Base-by-base conservation (phyloP, 371 early-diverging fungal genomes). In the Haplosporangium sp. region DNA sequence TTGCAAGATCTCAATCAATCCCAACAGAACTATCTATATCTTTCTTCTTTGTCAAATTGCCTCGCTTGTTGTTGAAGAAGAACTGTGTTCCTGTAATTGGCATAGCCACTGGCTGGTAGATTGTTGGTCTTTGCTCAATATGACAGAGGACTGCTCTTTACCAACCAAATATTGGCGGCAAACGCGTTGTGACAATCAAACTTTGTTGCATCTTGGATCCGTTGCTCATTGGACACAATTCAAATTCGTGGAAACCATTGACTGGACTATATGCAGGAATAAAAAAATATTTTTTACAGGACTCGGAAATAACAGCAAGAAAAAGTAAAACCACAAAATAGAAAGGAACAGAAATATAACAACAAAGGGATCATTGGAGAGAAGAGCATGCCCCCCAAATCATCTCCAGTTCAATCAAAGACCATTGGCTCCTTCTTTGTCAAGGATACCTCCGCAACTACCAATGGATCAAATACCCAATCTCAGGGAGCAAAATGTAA, bases 361-460 rank as follows among this genome's bases (percentile, higher is more conserved):
- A 50, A 7, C n/a, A 50, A 65, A 55, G 37, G 53, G 65, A 53
- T 64, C 65, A 52, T 50, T 42, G 15, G 19, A 11, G 38, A 37
- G 56, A n/a, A 39, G 60, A 60, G 60, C 42, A 65, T 65, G 65
- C 65, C 65, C 19, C 65, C 65, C 53, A 65, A 65, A 17, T 55
- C 65, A 65, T 65, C 65, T 34, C 56, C 65, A 56, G 55, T 56
- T 2, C 27, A 40, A 44, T 40, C 65, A 55, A 65, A 55, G 35
- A 65, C 65, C 42, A 55, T 65, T 38, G 52, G 55, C 4, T 55
- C 53, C 40, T 65, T 65, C 65, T 65, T 65, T 56, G 45, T 40
- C 19, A 65, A 42, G n/a, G 55, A 55, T 27, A 17, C 34, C 55
- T 27, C 59, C 1, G 1, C 63, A 3, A 2, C 63, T 3, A 35